Base-by-base conservation (phyloP, 371 early-diverging fungal species). In the Aphelidium insulamus region DNA sequence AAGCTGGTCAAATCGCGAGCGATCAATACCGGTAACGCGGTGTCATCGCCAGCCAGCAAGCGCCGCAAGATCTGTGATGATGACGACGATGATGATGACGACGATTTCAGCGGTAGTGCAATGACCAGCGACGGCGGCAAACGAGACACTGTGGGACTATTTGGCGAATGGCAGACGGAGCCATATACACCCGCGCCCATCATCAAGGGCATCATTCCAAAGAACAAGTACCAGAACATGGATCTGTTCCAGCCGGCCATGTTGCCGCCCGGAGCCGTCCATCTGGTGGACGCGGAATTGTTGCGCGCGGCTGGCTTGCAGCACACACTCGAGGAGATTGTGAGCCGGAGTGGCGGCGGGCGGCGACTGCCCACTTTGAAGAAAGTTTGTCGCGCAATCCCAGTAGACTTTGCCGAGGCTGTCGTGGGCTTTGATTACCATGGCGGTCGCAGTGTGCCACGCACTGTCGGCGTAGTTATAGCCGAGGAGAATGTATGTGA, bases 91-190 rank as follows among this genome's bases (percentile, higher is more conserved):
- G 44, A 32, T 3, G 33, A 34, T 10, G 39, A 28, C 8, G 36
- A 33, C 8, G 25, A 39, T 5, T 23, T 28, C 25, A 35, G 34
- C 18, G 44, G 31, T n/a, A 38, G 26, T 7, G 18, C n/a, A 16
- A 14, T 14, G 14, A 26, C 12, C 8, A 15, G 23, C n/a, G 21
- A 39, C 18, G 22, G n/a, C n/a, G n/a, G n/a, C n/a, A n/a, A n/a
- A n/a, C n/a, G n/a, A n/a, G n/a, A n/a, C n/a, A n/a, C 45, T 11
- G 46, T 53, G 0, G 49, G 53, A 9, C 57, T 81, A 26, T 90
- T 62, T 49, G 87, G 80, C 15, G 70, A 71, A 33, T 87, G 86
- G 84, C 87, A 90, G 50, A 87, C 87, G 0, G 63, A 62, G 12
- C 44, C 44, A 0, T 74, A 66, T 41, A 42, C 44, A 14, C 61